Conservation (phyloP, 257 asterid genomes). For the Eustoma russellianum region DNA sequence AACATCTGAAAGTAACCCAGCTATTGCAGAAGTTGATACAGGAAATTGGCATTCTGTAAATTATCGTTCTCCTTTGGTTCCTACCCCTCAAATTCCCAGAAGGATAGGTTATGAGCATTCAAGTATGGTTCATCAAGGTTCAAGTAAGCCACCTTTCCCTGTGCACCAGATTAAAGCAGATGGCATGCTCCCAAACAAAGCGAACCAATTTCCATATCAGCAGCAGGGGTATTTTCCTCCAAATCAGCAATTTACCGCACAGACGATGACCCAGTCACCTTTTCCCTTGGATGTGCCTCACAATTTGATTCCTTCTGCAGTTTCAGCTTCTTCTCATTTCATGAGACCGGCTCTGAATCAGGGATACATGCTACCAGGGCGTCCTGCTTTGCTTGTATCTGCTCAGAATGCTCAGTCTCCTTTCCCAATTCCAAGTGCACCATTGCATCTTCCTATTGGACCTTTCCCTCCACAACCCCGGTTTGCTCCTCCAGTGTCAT, state of each 20-base stretch:
- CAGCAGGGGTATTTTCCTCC: constrained; percentile 33
- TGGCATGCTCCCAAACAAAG: constrained; percentile 28
- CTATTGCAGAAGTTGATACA: constrained; percentile 34
- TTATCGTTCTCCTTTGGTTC: constrained; percentile 23
- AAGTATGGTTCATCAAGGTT: constrained; percentile 24
- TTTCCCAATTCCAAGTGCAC: constrained; percentile 29
- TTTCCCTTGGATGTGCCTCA: constrained; percentile 37
- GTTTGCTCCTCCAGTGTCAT: constrained; percentile 32
- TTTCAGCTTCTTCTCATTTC: constrained; percentile 27
- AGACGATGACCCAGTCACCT: constrained; percentile 25
- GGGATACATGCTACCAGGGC: constrained; percentile 42
- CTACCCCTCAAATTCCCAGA: constrained; percentile 33
- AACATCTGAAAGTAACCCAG: constrained; percentile 36
- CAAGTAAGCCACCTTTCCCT: constrained; percentile 23
- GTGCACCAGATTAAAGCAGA: constrained; percentile 30
- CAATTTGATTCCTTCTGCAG: constrained; percentile 30
- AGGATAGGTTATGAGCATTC: constrained; percentile 46
- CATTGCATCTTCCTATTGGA: constrained; percentile 36
- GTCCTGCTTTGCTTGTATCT: constrained; percentile 25
- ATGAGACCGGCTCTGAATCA: constrained; percentile 28
- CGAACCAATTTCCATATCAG: constrained; percentile 33
- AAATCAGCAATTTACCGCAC: constrained; percentile 40
- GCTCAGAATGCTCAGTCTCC: constrained; percentile 35
- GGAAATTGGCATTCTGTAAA: constrained; percentile 28
- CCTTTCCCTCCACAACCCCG: constrained; percentile 28